A percentile compares a stretch with the other conserved stretches of the same genome.
Evolutionary conservation across 768 basidiomycete species (phyloP).

Genomic region (Termitomyces sp.): DNA sequence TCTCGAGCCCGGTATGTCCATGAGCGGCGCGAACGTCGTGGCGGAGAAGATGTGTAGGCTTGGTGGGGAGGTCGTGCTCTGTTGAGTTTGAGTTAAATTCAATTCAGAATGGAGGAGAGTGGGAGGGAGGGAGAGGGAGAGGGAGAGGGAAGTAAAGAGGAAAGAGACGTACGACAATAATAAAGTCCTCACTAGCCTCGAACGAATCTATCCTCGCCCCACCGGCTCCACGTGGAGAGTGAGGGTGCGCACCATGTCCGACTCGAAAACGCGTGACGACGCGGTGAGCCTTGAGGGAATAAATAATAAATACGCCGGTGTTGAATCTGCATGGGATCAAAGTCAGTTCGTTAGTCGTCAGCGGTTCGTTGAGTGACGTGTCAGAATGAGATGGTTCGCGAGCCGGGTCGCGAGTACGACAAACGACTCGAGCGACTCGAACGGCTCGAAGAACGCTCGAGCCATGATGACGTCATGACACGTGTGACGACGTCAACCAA

Average conservation of each 20-base stretch:
- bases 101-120: too few species aligned
- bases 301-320: slow-evolving; percentile 8
- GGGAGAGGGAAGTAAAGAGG: neutral
- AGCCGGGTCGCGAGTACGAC: too few species aligned
- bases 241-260: slow-evolving; percentile 1
- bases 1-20: slow-evolving; percentile 45
- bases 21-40: slow-evolving; percentile 48
- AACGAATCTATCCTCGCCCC: slow-evolving; percentile 33
- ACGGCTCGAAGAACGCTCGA: too few species aligned
- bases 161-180: slow-evolving; percentile 52
- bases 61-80: slow-evolving; percentile 60
- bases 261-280: slow-evolving; percentile 48
- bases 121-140: too few species aligned
- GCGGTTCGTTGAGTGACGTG: too few species aligned
- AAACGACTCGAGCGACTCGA: too few species aligned
- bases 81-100: slow-evolving; percentile 4
- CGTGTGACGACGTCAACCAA: too few species aligned
- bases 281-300: slow-evolving; percentile 34
- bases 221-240: slow-evolving; percentile 2
- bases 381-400: too few species aligned
- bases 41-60: slow-evolving; percentile 58
- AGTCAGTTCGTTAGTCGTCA: too few species aligned
- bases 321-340: slow-evolving; percentile 19
- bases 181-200: slow-evolving; percentile 45
- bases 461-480: neutral